Percentiles rank a stretch among this genome's conserved stretches.
phyloP scores from a whole-genome alignment of 2,329 filamentous ascomycete species.

The Aspergillus sp. region DNA sequence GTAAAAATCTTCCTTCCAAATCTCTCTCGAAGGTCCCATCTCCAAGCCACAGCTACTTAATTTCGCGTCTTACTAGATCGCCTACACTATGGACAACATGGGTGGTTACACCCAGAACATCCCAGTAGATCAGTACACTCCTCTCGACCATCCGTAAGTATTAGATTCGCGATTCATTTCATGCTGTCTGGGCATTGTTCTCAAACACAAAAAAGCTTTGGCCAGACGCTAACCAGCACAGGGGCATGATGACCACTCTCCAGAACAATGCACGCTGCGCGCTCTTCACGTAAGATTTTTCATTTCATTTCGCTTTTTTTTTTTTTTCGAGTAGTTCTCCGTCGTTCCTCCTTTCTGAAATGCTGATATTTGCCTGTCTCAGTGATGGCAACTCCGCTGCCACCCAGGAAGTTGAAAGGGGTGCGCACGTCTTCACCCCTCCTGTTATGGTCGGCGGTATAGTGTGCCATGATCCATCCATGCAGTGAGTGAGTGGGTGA shows the following conservation, averaged over 20 bases:
- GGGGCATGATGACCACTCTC: background rate
- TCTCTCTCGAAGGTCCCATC: background rate
- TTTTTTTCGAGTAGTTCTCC: too few relatives aligned
- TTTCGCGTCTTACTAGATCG: background rate
- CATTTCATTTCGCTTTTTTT: too few relatives aligned
- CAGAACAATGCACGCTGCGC: background rate
- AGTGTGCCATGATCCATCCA: background rate
- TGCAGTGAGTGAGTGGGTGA: background rate
- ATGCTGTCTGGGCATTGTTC: background rate
- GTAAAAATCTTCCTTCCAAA: background rate
- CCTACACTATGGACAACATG: background rate
- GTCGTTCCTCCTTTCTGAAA: background rate
- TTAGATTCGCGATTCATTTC: background rate
- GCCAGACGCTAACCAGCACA: background rate
- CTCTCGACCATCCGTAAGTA: background rate
- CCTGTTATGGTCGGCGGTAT: background rate
- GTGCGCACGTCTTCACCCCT: background rate
- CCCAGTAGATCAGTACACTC: background rate
- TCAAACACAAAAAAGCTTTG: background rate
- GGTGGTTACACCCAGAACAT: background rate
- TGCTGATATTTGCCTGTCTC: background rate
- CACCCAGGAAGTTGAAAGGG: background rate
- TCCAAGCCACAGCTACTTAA: background rate
- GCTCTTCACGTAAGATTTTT: background rate
- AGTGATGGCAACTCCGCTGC: background rate